Evolutionary conservation across 768 basidiomycete species (phyloP).

Genomic region (Leccinum arenicola): DNA sequence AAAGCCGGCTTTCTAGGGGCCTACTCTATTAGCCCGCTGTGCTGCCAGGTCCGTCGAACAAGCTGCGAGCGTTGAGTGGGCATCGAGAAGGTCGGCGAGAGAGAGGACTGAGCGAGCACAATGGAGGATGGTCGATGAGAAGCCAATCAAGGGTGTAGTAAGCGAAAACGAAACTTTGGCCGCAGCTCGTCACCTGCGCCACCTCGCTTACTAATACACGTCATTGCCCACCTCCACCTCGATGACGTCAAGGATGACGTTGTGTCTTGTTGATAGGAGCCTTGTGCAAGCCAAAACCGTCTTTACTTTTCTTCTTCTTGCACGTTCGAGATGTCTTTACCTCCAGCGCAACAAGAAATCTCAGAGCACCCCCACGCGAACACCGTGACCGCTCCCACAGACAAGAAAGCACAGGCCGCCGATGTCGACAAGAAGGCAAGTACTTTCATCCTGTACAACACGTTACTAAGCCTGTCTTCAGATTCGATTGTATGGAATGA

Average conservation of each 20-base stretch:
- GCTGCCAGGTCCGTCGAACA: too few species aligned
- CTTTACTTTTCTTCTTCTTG: background rate
- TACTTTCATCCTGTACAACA: background rate
- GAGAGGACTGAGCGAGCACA: too few species aligned
- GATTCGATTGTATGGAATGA: conserved; percentile 76
- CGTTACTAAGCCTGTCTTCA: background rate
- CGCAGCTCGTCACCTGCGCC: too few species aligned
- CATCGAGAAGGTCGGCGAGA: too few species aligned
- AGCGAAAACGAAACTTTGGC: too few species aligned
- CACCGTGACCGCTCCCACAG: conserved; percentile 65
- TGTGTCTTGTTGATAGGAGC: background rate
- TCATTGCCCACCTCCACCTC: background rate
- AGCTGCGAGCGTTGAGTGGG: too few species aligned
- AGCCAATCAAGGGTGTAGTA: too few species aligned
- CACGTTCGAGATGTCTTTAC: conserved; percentile 56
- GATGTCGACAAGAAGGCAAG: conserved; percentile 78
- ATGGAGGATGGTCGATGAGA: too few species aligned
- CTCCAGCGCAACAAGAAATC: conserved; percentile 59
- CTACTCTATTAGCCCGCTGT: too few species aligned
- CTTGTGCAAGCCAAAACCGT: too few species aligned
- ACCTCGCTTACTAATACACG: too few species aligned
- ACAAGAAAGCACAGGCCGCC: conserved; percentile 57
- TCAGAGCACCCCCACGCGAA: conserved; percentile 51
- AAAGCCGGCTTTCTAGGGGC: too few species aligned
- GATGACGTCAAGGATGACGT: background rate